These are phyloP conservation scores for Eutypa lata DNA, from an alignment of 2,329 filamentous ascomycete species.

Conservation along the genomic window DNA sequence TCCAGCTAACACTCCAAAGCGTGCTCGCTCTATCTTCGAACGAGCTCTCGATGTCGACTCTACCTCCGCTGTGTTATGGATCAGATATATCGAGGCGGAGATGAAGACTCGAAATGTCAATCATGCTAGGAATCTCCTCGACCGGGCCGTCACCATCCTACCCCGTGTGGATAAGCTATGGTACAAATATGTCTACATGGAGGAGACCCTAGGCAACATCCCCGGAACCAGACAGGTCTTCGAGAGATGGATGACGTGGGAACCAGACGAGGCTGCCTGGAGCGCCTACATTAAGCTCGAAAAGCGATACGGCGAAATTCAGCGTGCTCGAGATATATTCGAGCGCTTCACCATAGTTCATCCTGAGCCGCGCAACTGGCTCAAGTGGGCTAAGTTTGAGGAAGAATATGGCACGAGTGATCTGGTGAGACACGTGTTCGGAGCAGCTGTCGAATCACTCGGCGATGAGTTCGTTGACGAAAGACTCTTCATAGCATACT, in stretches of 20 bases:
- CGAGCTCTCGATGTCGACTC: conserved; percentile 88
- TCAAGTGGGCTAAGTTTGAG: conserved; percentile 97
- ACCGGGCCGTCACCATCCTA: conserved; percentile 88
- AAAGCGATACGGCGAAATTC: conserved; percentile 90
- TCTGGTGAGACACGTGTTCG: conserved; percentile 87
- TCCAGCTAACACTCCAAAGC: conserved; percentile 33
- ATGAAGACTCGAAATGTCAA: conserved; percentile 97
- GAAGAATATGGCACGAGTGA: conserved; percentile 93
- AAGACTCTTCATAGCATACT: conserved; percentile 90
- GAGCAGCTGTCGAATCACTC: conserved; percentile 79
- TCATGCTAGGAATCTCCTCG: conserved; percentile 89
- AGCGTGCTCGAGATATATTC: conserved; percentile 86
- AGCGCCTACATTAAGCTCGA: conserved; percentile 94
- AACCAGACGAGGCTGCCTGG: conserved; percentile 95
- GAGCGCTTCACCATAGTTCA: conserved; percentile 88
- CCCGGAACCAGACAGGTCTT: conserved; percentile 91
- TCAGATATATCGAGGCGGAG: conserved; percentile 91
- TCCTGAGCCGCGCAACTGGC: conserved; percentile 93
- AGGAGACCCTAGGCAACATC: conserved; percentile 95
- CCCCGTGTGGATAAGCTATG: conserved; percentile 93
- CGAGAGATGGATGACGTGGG: conserved; percentile 98
- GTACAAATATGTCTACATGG: conserved; percentile 99
- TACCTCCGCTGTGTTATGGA: conserved; percentile 83
- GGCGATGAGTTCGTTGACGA: conserved; percentile 97
- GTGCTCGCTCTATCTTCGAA: conserved; percentile 91